Conservation (phyloP, 75 land plant genomes). For the Picea glauca region DNA sequence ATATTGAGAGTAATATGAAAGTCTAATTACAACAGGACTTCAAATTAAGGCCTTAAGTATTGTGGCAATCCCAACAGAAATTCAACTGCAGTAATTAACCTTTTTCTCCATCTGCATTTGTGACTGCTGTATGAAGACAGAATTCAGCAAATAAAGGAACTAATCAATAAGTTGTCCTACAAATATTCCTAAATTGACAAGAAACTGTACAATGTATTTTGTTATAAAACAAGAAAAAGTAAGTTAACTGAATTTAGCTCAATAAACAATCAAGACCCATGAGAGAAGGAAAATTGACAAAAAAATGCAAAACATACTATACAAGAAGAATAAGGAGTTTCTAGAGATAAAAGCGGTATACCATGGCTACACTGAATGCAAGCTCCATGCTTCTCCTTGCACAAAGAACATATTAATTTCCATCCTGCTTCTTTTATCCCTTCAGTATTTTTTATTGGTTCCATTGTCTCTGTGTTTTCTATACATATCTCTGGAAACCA, state of each 20-base stretch:
- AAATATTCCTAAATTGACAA: not conserved
- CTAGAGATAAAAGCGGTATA: constrained; percentile 27
- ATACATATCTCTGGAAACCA: constrained; percentile 90
- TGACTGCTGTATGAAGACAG: not conserved
- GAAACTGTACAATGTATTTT: not conserved
- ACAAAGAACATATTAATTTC: constrained; percentile 72
- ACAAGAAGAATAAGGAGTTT: not conserved
- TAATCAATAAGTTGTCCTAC: not conserved
- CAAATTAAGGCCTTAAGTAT: too few relatives aligned
- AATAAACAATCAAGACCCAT: not conserved
- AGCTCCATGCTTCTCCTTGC: constrained; percentile 83
- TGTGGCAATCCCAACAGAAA: too few relatives aligned
- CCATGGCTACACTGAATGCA: constrained; percentile 97
- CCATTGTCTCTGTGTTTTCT: constrained; percentile 65
- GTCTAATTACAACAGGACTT: too few relatives aligned
- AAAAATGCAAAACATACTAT: constrained; percentile 5
- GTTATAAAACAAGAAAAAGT: not conserved
- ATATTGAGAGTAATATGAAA: too few relatives aligned
- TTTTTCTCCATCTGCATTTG: not conserved
- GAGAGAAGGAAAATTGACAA: constrained; percentile 12
- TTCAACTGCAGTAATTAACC: too few relatives aligned
- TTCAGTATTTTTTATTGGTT: constrained; percentile 74
- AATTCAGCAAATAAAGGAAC: not conserved
- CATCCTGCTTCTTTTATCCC: constrained; percentile 62
- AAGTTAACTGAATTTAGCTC: not conserved